Percentiles rank a stretch among this genome's conserved stretches.
phyloP scores from a whole-genome alignment of 768 basidiomycete species.

The Hydnomerulius pinastri region DNA sequence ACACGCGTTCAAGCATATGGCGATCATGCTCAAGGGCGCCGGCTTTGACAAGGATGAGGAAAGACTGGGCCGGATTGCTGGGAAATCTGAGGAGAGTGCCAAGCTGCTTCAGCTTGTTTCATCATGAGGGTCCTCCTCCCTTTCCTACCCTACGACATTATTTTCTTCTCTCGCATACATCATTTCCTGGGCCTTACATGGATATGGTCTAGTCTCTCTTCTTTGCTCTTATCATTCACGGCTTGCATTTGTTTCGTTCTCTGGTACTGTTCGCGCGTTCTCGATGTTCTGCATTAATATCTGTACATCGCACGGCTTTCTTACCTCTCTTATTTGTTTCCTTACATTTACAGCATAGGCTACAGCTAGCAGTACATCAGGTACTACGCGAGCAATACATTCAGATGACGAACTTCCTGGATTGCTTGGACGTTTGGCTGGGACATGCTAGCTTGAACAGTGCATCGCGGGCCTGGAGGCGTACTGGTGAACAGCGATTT shows the following conservation, averaged over 20 bases:
- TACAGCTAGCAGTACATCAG: conserved; percentile 24
- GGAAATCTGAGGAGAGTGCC: conserved; percentile 62
- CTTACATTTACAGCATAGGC: conserved; percentile 23
- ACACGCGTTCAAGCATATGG: conserved; percentile 77
- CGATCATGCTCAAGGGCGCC: conserved; percentile 71
- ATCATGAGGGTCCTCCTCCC: conserved; percentile 27
- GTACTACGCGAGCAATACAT: conserved; percentile 23
- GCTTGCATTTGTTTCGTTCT: conserved; percentile 18
- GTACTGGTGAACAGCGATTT: no score
- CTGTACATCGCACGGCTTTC: conserved; percentile 25
- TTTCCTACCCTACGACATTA: background rate
- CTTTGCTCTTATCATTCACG: conserved; percentile 8
- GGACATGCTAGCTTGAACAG: no score
- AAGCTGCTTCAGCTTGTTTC: conserved; percentile 61
- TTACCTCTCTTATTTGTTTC: conserved; percentile 16
- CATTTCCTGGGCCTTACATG: conserved; percentile 13
- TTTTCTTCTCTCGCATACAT: conserved; percentile 13
- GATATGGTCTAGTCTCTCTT: conserved; percentile 8
- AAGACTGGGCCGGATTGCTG: conserved; percentile 53
- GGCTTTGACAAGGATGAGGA: conserved; percentile 60
- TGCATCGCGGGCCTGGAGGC: no score
- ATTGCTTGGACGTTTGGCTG: background rate
- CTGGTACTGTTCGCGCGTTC: conserved; percentile 27
- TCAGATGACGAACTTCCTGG: conserved; percentile 14
- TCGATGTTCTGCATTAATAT: conserved; percentile 32